Evolutionary conservation across 2,329 filamentous ascomycete species (phyloP), one percentile per base, ranked within the genome.

Genomic region (Chrysoporthe puriensis): DNA sequence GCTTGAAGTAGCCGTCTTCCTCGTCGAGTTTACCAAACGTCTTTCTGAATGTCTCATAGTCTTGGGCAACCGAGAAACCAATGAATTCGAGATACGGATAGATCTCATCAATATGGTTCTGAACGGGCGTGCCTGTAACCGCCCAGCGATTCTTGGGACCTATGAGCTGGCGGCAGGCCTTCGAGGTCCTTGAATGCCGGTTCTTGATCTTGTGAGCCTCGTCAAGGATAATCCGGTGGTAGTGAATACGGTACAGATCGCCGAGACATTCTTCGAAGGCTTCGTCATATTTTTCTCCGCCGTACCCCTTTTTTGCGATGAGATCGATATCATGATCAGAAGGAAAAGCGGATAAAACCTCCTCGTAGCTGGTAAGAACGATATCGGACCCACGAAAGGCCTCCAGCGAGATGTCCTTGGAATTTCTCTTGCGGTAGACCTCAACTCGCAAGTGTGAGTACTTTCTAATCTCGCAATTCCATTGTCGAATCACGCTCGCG

Each of bases 161-260:
- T 2, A 6, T 2, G 26, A 54, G 50, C 6, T 6, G 3, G 6
- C 50, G 50, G 13, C 50, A 54, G 50, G 50, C 50, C 4, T 13
- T 32, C 50, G 50, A 54, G 6, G 32, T 34, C 7, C 50, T 21
- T 18, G 48, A 62, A 5, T n/a, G 18, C 16, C 32, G 18, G 3
- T 86, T 88, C 69, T 88, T 88, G 69, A 89, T 86, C 0, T 71
- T 72, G 62, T 88, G 86, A 0, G 82, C 85, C 71, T 89, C 87
- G 58, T 89, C 87, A 4, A 71, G 52, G 0, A 73, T 63, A 0
- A 73, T 26, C 0, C 70, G 70, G 34, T 70, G 34, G 54, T 65
- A 73, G 1, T 54, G 21, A 6, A 54, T 54, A 16, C 26, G 26
- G 3, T 14, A 54, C 13, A 54, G 21, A 7, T 34, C 26, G 14